A percentile compares a stretch with the other conserved stretches of the same genome.
Conservation (phyloP, 2,329 filamentous ascomycete genomes). For the Colletotrichum spinosum region DNA sequence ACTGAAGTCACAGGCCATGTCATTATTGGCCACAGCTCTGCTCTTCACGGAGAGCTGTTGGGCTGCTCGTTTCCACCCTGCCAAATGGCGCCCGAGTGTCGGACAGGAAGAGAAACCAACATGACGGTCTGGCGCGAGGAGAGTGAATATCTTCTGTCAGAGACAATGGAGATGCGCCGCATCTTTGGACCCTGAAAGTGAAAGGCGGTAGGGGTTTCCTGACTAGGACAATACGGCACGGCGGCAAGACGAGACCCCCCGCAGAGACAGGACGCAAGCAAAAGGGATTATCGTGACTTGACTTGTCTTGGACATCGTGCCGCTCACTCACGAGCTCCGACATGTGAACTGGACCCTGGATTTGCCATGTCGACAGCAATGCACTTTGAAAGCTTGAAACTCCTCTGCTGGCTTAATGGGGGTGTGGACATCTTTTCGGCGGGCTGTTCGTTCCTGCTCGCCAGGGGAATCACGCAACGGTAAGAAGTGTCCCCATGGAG, state of each 20-base stretch:
- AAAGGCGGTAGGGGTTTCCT: conserved; percentile 10
- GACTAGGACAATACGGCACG: conserved; percentile 13
- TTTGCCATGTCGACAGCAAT: conserved; percentile 18
- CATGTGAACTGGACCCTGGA: conserved; percentile 30
- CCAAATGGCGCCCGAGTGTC: neutral
- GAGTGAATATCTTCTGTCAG: conserved; percentile 6
- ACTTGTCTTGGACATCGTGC: conserved; percentile 13
- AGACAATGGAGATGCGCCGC: neutral
- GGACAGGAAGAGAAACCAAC: neutral
- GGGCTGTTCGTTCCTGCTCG: conserved; percentile 12
- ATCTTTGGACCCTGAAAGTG: neutral
- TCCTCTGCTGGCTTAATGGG: conserved; percentile 4
- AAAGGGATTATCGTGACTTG: conserved; percentile 23
- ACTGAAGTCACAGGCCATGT: conserved; percentile 34
- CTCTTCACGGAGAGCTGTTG: conserved; percentile 16
- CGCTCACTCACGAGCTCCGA: conserved; percentile 18
- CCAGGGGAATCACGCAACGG: conserved; percentile 6
- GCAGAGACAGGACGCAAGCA: conserved; percentile 31
- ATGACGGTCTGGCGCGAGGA: neutral
- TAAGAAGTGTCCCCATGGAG: conserved; percentile 8
- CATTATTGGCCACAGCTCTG: conserved; percentile 31
- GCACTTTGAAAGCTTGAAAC: conserved; percentile 35
- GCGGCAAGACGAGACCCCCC: conserved; percentile 1
- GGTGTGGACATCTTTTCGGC: neutral
- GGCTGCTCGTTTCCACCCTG: neutral